Evolutionary conservation across 2,329 filamentous ascomycete genomes (phyloP), one percentile per base, ranked within the genome.

Genomic region (Diaporthe amygdali): DNA sequence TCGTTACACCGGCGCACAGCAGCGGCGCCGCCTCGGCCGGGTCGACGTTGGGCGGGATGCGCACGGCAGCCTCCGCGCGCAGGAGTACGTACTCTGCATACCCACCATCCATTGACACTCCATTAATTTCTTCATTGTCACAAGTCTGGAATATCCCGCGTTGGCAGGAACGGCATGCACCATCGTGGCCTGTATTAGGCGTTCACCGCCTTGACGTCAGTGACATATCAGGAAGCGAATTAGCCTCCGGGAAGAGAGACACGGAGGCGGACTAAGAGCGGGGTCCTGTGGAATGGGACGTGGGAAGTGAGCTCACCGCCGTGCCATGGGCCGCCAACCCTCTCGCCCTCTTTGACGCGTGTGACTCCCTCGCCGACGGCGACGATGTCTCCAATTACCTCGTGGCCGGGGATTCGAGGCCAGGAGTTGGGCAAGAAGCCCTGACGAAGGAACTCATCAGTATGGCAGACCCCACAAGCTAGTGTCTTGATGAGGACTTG

Each of bases 401-500:
- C 93, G 80, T 95, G 93, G 27, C 93, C 93, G 0, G 91, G 90
- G 2, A 90, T 81, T 7, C 89, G 85, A 1, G 92, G 92, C 75
- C 88, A 91, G 25, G 85, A 76, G 52, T 88, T 85, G 14, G 88
- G 89, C 52, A 92, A 81, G 5, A 80, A 76, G 30, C 89, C 89
- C 3, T 77, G 56, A 63, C 85, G 82, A 1, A 88, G 80, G 67
- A 79, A 81, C 25, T 81, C 72, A 75, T 94, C 93, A 0, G 87
- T 88, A 78, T 90, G 91, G 80, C 93, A 95, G 61, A 95, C 88
- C 52, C 93, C 93, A 75, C 90, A 93, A 7, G 92, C 92, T 10
- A 90, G 83, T 3, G 94, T 88, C 79, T 94, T 94, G 79, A 94
- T 86, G 32, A 95, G 86, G 3, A 95, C 82, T 76, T 94, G 84